Conservation (phyloP, 31 red algal species). For the Odonthalia washingtoniensis region DNA sequence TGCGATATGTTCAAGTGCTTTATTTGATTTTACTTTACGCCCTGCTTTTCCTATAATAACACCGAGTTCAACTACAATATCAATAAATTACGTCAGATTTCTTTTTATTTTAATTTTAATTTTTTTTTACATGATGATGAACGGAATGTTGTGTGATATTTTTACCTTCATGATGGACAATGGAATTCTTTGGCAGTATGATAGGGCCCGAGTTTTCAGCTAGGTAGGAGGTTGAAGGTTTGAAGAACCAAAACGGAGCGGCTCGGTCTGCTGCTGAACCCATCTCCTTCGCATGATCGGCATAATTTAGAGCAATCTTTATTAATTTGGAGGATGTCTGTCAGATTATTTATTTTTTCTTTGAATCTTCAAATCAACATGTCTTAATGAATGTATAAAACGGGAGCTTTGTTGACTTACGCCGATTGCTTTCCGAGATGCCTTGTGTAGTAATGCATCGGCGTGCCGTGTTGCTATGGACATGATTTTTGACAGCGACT, state of each 20-base stretch:
- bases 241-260: slow-evolving; percentile 70
- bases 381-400: neutral
- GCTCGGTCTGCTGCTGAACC: slow-evolving; percentile 44
- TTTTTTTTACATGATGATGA: slow-evolving; percentile 4
- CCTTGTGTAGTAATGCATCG: slow-evolving; percentile 64
- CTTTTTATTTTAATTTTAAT: slow-evolving; percentile 8
- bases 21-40: slow-evolving; percentile 25
- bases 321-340: slow-evolving; percentile 2
- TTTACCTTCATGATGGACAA: slow-evolving; percentile 77
- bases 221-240: slow-evolving; percentile 62
- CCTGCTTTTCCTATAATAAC: slow-evolving; percentile 77
- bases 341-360: neutral
- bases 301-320: slow-evolving; percentile 77
- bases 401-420: slow-evolving; percentile 34
- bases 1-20: slow-evolving; percentile 61
- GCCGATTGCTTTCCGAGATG: slow-evolving; percentile 67
- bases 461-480: slow-evolving; percentile 52
- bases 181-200: slow-evolving; percentile 39
- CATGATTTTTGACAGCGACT: no score
- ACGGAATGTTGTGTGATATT: slow-evolving; percentile 19
- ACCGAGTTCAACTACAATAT: slow-evolving; percentile 53
- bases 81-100: neutral
- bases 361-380: neutral
- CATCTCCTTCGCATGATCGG: slow-evolving; percentile 79
- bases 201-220: slow-evolving; percentile 45